phyloP scores from a whole-genome alignment of 1,284 basidiomycete genomes.

The Ceratobasidium sp. region DNA sequence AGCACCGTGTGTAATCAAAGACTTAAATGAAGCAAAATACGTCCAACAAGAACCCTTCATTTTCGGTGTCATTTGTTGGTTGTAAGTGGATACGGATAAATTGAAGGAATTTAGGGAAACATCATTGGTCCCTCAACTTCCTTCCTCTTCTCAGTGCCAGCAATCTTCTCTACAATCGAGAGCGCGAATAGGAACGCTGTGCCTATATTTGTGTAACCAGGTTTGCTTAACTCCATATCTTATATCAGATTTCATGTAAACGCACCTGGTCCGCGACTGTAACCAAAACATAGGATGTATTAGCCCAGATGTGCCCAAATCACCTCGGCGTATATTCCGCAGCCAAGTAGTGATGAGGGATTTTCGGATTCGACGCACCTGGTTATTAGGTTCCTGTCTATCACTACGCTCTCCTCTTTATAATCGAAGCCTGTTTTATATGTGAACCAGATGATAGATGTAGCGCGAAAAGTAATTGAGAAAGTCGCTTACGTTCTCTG shows the following conservation, averaged over 20 bases:
- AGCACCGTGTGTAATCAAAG: neutral
- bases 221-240: neutral
- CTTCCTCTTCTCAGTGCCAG: slow-evolving; percentile 74
- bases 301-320: neutral
- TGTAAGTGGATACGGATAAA: neutral
- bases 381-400: slow-evolving; percentile 81
- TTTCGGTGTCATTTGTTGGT: neutral
- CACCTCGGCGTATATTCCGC: neutral
- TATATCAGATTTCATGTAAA: slow-evolving; percentile 16
- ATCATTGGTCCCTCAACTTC: slow-evolving; percentile 82
- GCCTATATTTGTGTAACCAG: slow-evolving; percentile 61
- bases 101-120: slow-evolving; percentile 64
- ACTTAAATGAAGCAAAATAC: slow-evolving; percentile 7
- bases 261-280: slow-evolving; percentile 82
- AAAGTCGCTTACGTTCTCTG: slow-evolving; percentile 64
- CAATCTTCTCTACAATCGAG: slow-evolving; percentile 76
- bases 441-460: neutral
- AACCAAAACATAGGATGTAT: neutral
- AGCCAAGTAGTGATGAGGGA: neutral
- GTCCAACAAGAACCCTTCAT: neutral
- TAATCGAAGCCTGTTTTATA: slow-evolving; percentile 77
- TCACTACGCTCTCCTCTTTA: slow-evolving; percentile 81
- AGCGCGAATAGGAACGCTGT: slow-evolving; percentile 84
- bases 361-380: slow-evolving; percentile 64
- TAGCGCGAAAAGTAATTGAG: neutral